Evolutionary conservation across 2,329 filamentous ascomycete species (phyloP), one percentile per base, ranked within the genome.

Genomic region (Cercospora brassicicola): DNA sequence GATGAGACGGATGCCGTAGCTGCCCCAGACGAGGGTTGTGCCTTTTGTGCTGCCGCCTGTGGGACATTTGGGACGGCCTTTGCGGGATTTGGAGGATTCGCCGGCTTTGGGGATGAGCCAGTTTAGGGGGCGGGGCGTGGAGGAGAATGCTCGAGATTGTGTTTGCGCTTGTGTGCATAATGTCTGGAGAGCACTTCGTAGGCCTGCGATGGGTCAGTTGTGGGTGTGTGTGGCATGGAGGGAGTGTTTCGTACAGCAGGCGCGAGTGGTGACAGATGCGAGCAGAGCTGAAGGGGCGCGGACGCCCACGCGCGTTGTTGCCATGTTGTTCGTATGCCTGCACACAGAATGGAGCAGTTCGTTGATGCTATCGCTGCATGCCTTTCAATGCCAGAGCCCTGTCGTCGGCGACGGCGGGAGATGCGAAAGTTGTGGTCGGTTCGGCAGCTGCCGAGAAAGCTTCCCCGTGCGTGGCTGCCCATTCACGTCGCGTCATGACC

Each of bases 11-110:
- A 99, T 84, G 8, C 95, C 95, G 78, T 94, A 99, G 80, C 98
- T 94, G 65, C 95, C 95, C 93, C 93, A 98, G 66, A 96, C 89
- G 20, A 99, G 91, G 0, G 94, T 98, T 39, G 95, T 99, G 74
- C 95, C 95, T 79, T 96, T 93, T 39, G 87, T 89, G 65, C 92
- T 96, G 69, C 95, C 95, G 70, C 95, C 95, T 0, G 94, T 99
- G 26, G 92, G 88, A 59, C 98, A 93, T 75, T 93, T 89, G 60
- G 92, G 90, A 1, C 93, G 88, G 45, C 94, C 95, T 83, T 97
- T 97, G 72, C 87, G 87, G 73, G 93, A 94, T 85, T 96, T 96
- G 80, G 92, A 92, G 77, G 89, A 90, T 78, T 93, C 94, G 72
- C 92, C 88, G 75, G 90, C 82, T 75, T 88, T 90, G 36, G 94